Base-by-base conservation (phyloP, 2,329 filamentous ascomycete genomes). In the Botrytis deweyae region DNA sequence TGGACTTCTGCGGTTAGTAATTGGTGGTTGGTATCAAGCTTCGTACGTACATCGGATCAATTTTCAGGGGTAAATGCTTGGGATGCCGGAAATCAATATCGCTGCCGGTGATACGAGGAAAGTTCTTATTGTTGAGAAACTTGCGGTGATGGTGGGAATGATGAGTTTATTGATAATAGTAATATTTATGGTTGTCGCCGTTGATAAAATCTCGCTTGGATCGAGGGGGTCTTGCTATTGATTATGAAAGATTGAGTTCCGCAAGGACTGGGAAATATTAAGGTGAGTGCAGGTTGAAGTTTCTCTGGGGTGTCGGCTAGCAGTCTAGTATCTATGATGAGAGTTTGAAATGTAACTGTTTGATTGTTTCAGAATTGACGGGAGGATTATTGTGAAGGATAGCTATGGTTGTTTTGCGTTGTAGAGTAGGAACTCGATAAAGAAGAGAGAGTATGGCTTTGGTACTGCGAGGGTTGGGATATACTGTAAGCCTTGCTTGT, bases 201-300 rank as follows among this genome's bases (percentile, higher is more conserved):
- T 55, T 29, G 12, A 16, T 55, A 55, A n/a, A 5, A 5, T 14
- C 25, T 52, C 3, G 10, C 49, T 52, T 52, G 49, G 25, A 49
- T 49, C 1, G 22, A 4, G 25, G 25, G 22, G 22, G 10, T n/a
- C 5, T 55, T 8, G 52, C 12, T 55, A 3, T 29, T 12, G 7
- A 3, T 29, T 16, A n/a, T 29, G 0, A 29, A 16, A 55, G 0
- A 52, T n/a, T 16, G 0, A 3, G 14, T n/a, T 16, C 6, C 16
- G 1, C 4, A 10, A n/a, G 14, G 1, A 55, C 3, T 16, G 2
- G 2, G 25, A n/a, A 16, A 52, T 2, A 25, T 1, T 22, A 8
- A 46, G 9, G 46, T 44, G 8, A 25, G 12, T 0, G 25, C 7
- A 16, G 10, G 25, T 16, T 55, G 5, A 1, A 3, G 0, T 55